phyloP scores from a whole-genome alignment of 768 basidiomycete species.

The Mycena leptocephala region DNA sequence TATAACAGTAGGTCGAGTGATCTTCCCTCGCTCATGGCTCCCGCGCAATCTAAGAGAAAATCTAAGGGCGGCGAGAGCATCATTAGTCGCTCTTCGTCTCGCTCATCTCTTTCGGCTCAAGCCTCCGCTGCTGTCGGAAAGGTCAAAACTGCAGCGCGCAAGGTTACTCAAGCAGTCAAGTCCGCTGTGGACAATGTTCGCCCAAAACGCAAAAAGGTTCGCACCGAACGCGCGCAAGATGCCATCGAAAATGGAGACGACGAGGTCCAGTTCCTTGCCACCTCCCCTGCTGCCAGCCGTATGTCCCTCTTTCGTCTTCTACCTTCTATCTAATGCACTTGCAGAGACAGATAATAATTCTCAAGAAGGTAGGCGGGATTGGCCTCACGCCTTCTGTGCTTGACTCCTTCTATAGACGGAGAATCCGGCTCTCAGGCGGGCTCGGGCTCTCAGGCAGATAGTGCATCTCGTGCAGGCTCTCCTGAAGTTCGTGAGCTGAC shows the following conservation, averaged over 20 bases:
- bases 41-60: background rate
- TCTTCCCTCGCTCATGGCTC: background rate
- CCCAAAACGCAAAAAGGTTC: background rate
- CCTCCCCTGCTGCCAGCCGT: background rate
- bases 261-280: background rate
- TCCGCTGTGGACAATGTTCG: background rate
- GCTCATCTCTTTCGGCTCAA: background rate
- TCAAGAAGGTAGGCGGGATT: background rate
- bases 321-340: background rate
- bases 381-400: background rate
- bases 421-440: background rate
- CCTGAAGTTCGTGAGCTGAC: background rate
- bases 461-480: too few relatives aligned
- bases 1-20: too few relatives aligned
- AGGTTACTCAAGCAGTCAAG: background rate
- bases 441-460: background rate
- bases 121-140: background rate
- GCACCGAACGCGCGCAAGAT: background rate
- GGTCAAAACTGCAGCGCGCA: background rate
- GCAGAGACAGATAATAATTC: background rate
- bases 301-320: background rate
- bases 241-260: background rate
- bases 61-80: background rate
- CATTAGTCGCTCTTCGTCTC: conserved; percentile 1
- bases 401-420: background rate